Evolutionary conservation across 2,329 filamentous ascomycete species (phyloP).

Genomic region (Monosporascus sp.): DNA sequence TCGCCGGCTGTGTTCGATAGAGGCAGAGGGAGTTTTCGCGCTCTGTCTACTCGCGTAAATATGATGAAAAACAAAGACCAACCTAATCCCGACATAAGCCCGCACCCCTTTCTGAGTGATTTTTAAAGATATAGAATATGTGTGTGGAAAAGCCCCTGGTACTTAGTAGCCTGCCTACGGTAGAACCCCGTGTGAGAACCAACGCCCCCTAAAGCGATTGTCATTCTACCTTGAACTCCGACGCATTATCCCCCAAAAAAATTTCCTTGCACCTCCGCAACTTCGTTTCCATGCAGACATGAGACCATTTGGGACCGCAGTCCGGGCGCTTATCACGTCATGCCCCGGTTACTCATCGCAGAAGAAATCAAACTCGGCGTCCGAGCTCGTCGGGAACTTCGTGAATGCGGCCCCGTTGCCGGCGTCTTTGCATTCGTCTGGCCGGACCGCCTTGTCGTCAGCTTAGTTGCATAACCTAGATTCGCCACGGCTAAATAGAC

Average conservation of each 20-base stretch:
- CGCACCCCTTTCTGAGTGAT: neutral
- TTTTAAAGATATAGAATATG: no score
- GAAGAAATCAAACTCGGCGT: conserved; percentile 41
- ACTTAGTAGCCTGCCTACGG: no score
- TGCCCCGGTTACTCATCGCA: conserved; percentile 28
- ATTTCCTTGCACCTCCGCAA: neutral
- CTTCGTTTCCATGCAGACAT: neutral
- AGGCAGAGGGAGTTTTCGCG: neutral
- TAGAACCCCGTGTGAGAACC: no score
- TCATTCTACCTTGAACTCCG: neutral
- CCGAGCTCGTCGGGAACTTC: conserved; percentile 31
- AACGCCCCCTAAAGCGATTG: no score
- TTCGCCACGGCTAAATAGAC: neutral
- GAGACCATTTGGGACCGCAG: neutral
- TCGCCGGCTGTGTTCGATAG: neutral
- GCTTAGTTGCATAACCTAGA: neutral
- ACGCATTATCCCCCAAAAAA: neutral
- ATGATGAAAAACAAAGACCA: neutral
- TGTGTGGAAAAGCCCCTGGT: no score
- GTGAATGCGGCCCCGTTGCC: conserved; percentile 25
- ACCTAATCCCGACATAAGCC: neutral
- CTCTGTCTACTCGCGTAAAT: neutral
- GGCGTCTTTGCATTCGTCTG: conserved; percentile 35
- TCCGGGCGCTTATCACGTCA: neutral
- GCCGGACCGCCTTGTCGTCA: neutral